These are phyloP conservation scores for Fusarium subtropicale DNA, from an alignment of 2,329 filamentous ascomycete genomes.

Conservation along the genomic window DNA sequence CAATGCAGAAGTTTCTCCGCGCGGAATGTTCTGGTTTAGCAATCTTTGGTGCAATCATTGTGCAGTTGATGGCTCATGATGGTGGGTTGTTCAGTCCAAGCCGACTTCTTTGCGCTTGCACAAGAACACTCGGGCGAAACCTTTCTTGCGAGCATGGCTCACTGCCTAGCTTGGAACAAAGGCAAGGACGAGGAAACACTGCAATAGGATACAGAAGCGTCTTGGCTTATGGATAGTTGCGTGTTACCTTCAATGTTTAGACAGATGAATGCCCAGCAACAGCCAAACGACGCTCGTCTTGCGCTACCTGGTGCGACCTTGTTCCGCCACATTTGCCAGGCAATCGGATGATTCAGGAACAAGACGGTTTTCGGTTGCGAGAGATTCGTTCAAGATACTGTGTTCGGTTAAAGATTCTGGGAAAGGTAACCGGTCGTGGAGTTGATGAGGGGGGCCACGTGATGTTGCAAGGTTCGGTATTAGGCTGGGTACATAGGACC, in stretches of 20 bases:
- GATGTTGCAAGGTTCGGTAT: slow-evolving; percentile 1
- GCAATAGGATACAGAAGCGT: slow-evolving; percentile 11
- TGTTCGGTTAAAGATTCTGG: slow-evolving; percentile 19
- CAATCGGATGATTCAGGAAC: slow-evolving; percentile 12
- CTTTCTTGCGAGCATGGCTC: slow-evolving; percentile 1
- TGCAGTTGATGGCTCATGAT: neutral
- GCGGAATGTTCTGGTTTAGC: neutral
- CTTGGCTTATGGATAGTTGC: slow-evolving; percentile 15
- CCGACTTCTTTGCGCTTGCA: slow-evolving; percentile 8
- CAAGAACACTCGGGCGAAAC: slow-evolving; percentile 11
- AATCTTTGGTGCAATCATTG: neutral
- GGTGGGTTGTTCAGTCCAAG: neutral
- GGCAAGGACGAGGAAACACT: neutral
- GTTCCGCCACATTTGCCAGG: slow-evolving; percentile 33
- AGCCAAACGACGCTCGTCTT: slow-evolving; percentile 26
- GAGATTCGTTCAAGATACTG: slow-evolving; percentile 18
- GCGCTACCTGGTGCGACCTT: slow-evolving; percentile 32
- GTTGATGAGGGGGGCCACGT: slow-evolving; percentile 22
- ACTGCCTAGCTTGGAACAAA: neutral
- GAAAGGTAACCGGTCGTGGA: neutral
- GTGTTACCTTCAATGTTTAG: slow-evolving; percentile 22
- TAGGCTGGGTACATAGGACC: neutral
- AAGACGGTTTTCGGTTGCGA: slow-evolving; percentile 1
- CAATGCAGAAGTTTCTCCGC: neutral
- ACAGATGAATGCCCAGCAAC: slow-evolving; percentile 11